A percentile compares a stretch with the other conserved stretches of the same genome.
Evolutionary conservation across 2,329 filamentous ascomycete species (phyloP).

Genomic region (Drechslerella dactyloides): DNA sequence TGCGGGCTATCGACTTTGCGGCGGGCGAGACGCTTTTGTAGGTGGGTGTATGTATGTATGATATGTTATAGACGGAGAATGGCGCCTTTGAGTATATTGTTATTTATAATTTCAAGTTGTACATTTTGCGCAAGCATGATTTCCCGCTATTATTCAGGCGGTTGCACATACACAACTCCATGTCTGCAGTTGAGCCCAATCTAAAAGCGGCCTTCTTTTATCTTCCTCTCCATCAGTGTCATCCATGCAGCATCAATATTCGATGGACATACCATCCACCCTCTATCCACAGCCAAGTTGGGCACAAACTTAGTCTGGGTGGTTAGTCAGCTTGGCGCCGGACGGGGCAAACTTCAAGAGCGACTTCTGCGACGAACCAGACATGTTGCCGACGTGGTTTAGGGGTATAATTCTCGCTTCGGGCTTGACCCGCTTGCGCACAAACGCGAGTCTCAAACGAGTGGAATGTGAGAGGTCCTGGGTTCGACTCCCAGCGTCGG

Average conservation of each 20-base stretch:
- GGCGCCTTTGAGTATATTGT: background rate
- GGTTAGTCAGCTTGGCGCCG: too few relatives aligned
- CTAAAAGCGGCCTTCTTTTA: too few relatives aligned
- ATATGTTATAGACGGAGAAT: constrained; percentile 20
- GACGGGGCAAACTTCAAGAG: background rate
- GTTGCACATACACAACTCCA: too few relatives aligned
- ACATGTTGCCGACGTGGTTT: constrained; percentile 9
- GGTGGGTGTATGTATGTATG: constrained; percentile 18
- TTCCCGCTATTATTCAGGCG: too few relatives aligned
- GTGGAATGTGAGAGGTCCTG: constrained; percentile 12
- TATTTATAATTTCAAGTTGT: background rate
- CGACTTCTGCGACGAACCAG: background rate
- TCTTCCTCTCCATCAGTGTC: too few relatives aligned
- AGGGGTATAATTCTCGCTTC: constrained; percentile 18
- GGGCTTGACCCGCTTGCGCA: constrained; percentile 4
- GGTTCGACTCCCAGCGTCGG: constrained; percentile 13
- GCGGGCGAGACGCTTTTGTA: constrained; percentile 36
- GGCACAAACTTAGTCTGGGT: too few relatives aligned
- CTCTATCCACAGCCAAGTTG: too few relatives aligned
- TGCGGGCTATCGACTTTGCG: constrained; percentile 66
- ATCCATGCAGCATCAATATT: too few relatives aligned
- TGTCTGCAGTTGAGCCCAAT: too few relatives aligned
- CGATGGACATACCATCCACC: too few relatives aligned
- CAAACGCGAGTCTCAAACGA: background rate
- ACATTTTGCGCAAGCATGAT: background rate